A percentile compares a stretch with the other conserved stretches of the same genome.
Evolutionary conservation across 805 yeast species (phyloP).

Genomic region (Yarrowia osloensis): DNA sequence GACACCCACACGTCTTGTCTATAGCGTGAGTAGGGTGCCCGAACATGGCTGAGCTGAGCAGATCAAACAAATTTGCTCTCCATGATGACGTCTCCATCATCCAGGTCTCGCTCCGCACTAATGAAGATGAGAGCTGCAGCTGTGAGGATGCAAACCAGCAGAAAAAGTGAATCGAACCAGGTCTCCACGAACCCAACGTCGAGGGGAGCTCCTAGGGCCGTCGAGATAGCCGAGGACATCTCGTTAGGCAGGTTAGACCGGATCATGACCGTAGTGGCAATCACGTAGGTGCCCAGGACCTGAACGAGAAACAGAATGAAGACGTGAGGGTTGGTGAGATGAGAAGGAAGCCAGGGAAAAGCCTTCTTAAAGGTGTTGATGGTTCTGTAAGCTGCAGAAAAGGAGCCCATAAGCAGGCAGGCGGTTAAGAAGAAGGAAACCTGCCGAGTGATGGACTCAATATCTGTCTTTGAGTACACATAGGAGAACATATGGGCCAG

Average conservation of each 20-base stretch:
- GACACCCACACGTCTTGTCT: neutral
- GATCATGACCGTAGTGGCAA: conserved; percentile 47
- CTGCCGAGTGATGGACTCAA: conserved; percentile 45
- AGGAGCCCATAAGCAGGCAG: conserved; percentile 42
- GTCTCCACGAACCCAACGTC: conserved; percentile 44
- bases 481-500: conserved; percentile 36
- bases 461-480: conserved; percentile 35
- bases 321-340: conserved; percentile 29
- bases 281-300: conserved; percentile 45
- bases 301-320: conserved; percentile 43
- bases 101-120: conserved; percentile 34
- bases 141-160: conserved; percentile 39
- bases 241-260: conserved; percentile 46
- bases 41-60: neutral
- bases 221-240: conserved; percentile 46
- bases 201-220: conserved; percentile 47
- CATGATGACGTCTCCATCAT: conserved; percentile 23
- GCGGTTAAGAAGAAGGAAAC: conserved; percentile 47
- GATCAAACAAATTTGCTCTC: conserved; percentile 21
- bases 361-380: conserved; percentile 41
- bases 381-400: conserved; percentile 45
- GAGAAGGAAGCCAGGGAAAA: conserved; percentile 36
- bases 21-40: neutral
- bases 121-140: conserved; percentile 28
- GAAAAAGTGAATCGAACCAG: conserved; percentile 45